Base-by-base conservation (phyloP, 1,284 basidiomycete species). In the Irpex sp. region DNA sequence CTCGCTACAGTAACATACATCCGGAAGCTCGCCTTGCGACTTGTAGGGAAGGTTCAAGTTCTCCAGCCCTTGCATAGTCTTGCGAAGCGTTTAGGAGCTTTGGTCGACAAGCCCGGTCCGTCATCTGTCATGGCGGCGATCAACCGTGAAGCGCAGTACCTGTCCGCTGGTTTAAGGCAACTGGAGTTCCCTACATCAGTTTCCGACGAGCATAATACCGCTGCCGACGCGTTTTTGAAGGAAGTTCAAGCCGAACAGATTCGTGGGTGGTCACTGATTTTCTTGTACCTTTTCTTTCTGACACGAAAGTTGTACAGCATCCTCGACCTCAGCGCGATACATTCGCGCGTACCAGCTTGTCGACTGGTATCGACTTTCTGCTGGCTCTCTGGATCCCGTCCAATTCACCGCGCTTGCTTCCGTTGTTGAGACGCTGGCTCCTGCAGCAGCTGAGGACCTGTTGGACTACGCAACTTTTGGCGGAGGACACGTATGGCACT, bases 1-100 rank as follows among this genome's bases (percentile, higher is more conserved):
- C 80, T 93, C 2, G 83, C 87, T 0, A 70, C 94, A 7, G 76
- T 84, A 5, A 78, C 82, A 1, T 96, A 87, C 69, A 66, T 87
- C 17, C 80, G 91, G 31, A 83, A 83, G 62, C 77, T 96, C 1
- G 60, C 88, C 1, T 76, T 88, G 21, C 78, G 79, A 26, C 74
- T 95, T 8, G 75, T 82, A 0, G 78, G 82, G 6, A 90, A 89
- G 69, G 80, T 85, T 60, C 74, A 75, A 19, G 76, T 79, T 67
- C 70, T 81, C 11, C 63, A 60, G 2, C 71, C 79, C 48, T 68
- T 85, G 36, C 68, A 71, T 34, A 70, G 68, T 2, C 67, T 84
- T 44, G 73, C 73, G 0, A 70, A 72, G 15, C 81, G 76, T 61
- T 54, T 89, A 0, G 77, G 79, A 38, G 58, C 44, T 0, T 69